phyloP scores from a whole-genome alignment of 2,329 filamentous ascomycete species.

The Clarireedia hainanense region DNA sequence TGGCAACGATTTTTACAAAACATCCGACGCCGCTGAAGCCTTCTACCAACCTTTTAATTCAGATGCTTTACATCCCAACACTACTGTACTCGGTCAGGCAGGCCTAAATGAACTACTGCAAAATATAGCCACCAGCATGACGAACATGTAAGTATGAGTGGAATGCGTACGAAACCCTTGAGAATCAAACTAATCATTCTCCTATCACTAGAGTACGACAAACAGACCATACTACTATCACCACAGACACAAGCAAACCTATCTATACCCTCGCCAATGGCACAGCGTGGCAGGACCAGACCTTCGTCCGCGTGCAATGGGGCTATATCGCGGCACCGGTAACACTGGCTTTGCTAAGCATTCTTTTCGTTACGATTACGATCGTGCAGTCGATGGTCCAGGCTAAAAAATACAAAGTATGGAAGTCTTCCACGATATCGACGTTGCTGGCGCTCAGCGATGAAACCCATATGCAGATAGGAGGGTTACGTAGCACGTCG shows the following conservation, averaged over 20 bases:
- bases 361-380: not conserved
- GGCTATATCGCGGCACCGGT: not conserved
- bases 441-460: not conserved
- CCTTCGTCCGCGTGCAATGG: not conserved
- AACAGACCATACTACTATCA: not conserved
- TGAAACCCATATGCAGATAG: not conserved
- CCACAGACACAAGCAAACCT: not conserved
- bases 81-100: no score
- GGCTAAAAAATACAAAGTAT: not conserved
- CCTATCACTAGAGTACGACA: not conserved
- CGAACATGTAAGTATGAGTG: no score
- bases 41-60: no score
- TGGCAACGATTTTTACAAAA: no score
- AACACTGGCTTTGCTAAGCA: not conserved
- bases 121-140: no score
- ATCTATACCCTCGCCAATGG: not conserved
- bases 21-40: no score
- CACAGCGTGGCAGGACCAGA: not conserved
- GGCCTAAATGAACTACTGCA: no score
- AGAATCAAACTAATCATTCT: no score
- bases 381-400: not conserved
- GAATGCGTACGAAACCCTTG: no score
- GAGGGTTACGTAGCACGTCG: not conserved
- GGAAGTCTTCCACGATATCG: not conserved
- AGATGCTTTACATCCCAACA: no score